phyloP scores from a whole-genome alignment of 306 rosid genomes.

The Pterocarpus macrocarpus region DNA sequence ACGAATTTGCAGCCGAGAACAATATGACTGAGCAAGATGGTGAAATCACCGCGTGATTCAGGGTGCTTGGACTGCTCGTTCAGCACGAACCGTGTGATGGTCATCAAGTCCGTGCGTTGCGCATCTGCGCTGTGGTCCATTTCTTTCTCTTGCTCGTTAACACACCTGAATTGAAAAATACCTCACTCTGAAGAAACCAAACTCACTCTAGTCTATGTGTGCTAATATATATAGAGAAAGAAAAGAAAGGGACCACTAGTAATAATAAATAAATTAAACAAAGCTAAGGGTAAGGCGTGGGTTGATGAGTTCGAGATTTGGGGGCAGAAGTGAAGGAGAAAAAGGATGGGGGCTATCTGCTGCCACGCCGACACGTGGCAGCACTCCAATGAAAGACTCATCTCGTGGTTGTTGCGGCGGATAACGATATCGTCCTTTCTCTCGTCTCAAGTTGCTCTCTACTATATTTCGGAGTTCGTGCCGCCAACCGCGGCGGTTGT shows the following conservation, averaged over 20 bases:
- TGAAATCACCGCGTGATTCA: constrained; percentile 94
- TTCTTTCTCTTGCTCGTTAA: neutral
- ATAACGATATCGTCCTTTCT: constrained; percentile 60
- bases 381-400: constrained; percentile 18
- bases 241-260: no score
- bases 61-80: constrained; percentile 90
- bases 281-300: no score
- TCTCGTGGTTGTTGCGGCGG: constrained; percentile 55
- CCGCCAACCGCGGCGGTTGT: neutral
- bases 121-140: constrained; percentile 99
- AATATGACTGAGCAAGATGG: constrained; percentile 93
- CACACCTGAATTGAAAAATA: no score
- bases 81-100: constrained; percentile 85
- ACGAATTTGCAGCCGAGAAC: constrained; percentile 98
- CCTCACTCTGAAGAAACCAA: no score
- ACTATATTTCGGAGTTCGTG: neutral
- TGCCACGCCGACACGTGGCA: constrained; percentile 60
- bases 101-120: constrained; percentile 90
- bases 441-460: neutral
- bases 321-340: constrained; percentile 7
- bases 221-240: no score
- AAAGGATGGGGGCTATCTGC: constrained; percentile 54
- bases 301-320: constrained; percentile 52
- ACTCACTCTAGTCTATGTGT: no score
- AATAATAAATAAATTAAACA: no score